A percentile compares a stretch with the other conserved stretches of the same genome.
phyloP scores from a whole-genome alignment of 106 monocot genomes.

The Hemerocallis citrina region DNA sequence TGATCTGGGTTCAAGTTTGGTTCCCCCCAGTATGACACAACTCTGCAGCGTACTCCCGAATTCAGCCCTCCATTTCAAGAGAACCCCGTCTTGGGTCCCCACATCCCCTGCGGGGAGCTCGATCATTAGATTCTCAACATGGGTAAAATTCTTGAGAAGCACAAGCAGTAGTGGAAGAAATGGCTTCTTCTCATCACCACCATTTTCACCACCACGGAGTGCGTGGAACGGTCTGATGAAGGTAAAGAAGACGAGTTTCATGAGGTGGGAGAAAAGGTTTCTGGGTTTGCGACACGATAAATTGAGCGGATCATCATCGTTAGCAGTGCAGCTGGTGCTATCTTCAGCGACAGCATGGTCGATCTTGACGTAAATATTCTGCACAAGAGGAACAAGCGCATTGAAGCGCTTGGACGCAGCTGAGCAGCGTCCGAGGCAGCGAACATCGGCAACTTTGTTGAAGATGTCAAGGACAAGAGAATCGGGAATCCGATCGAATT shows the following conservation, averaged over 20 bases:
- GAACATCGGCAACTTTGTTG: conserved; percentile 72
- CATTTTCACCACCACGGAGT: conserved; percentile 29
- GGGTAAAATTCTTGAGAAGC: conserved; percentile 61
- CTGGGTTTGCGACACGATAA: conserved; percentile 24
- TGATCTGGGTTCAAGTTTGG: conserved; percentile 28
- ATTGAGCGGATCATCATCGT: conserved; percentile 21
- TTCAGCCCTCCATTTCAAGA: conserved; percentile 79
- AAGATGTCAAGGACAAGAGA: conserved; percentile 65
- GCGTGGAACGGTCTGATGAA: conserved; percentile 55
- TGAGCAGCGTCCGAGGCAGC: conserved; percentile 68
- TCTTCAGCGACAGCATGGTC: conserved; percentile 72
- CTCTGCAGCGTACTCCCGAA: conserved; percentile 76
- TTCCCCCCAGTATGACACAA: conserved; percentile 77
- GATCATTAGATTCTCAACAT: conserved; percentile 49
- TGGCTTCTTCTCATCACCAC: conserved; percentile 22
- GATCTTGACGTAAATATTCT: conserved; percentile 67
- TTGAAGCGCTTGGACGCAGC: conserved; percentile 71
- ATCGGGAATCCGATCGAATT: conserved; percentile 66
- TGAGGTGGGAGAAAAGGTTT: conserved; percentile 44
- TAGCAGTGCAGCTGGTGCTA: conserved; percentile 39
- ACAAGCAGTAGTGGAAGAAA: conserved; percentile 57
- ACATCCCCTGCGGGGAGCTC: conserved; percentile 82
- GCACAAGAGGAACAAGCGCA: conserved; percentile 56
- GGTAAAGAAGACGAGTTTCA: conserved; percentile 43
- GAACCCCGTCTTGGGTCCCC: conserved; percentile 70